Evolutionary conservation across 2,329 filamentous ascomycete genomes (phyloP).

Genomic region (Spiromastix sp.): DNA sequence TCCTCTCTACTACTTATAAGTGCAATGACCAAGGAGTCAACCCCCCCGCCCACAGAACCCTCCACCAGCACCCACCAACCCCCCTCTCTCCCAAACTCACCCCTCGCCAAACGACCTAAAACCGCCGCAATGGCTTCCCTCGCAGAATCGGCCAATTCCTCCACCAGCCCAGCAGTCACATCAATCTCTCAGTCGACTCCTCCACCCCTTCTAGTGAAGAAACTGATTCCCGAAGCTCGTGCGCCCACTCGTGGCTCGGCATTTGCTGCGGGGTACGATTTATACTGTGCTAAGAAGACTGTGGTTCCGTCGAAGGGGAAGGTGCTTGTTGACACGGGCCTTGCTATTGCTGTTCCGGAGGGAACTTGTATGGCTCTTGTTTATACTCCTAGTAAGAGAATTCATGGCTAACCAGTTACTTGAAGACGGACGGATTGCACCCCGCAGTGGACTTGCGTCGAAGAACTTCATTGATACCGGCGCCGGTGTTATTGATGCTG

Average conservation of each 20-base stretch:
- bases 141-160: slow-evolving; percentile 15
- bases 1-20: too few relatives aligned
- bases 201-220: slow-evolving; percentile 74
- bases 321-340: slow-evolving; percentile 78
- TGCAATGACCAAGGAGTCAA: slow-evolving; percentile 35
- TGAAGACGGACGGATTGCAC: slow-evolving; percentile 76
- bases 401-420: slow-evolving; percentile 8
- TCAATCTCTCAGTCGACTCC: slow-evolving; percentile 28
- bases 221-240: slow-evolving; percentile 67
- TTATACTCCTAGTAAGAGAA: slow-evolving; percentile 5
- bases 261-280: slow-evolving; percentile 86
- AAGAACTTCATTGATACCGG: slow-evolving; percentile 97
- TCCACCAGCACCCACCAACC: slow-evolving; percentile 29
- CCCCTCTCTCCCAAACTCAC: slow-evolving; percentile 58
- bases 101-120: slow-evolving; percentile 72
- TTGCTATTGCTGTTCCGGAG: slow-evolving; percentile 79
- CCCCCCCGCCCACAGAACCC: slow-evolving; percentile 25
- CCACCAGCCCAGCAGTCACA: slow-evolving; percentile 22
- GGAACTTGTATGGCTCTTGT: slow-evolving; percentile 62
- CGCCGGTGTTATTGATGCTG: slow-evolving; percentile 93
- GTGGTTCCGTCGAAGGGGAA: slow-evolving; percentile 74
- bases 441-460: slow-evolving; percentile 77
- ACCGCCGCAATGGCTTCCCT: slow-evolving; percentile 22
- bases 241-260: slow-evolving; percentile 81
- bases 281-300: slow-evolving; percentile 68